Base-by-base conservation (phyloP, 176 grass and related monocot genomes). In the Oryza meridionalis region DNA sequence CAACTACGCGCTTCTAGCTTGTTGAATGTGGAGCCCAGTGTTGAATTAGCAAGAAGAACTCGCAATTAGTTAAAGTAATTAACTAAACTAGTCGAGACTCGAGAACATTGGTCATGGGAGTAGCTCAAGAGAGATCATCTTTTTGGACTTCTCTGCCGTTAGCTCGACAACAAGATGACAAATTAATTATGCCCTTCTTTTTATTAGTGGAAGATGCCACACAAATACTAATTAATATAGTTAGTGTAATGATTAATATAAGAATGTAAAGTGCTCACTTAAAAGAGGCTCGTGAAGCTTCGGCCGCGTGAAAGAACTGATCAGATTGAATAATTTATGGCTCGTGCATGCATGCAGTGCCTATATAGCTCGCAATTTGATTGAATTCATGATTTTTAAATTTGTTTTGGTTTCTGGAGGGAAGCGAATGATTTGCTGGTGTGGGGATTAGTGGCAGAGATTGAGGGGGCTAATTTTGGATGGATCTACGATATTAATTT, bases 81-180 rank as follows among this genome's bases (percentile, higher is more conserved):
- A 50, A 19, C 50, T 55, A 55, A 61, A 22, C 55, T 61, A 44
- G 1, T 72, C 44, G 73, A 79, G 73, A 79, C 29, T 31, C 29
- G 29, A 31, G 29, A 31, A 31, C 76, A 69, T 42, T 22, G 32
- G 59, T 74, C 43, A 40, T 19, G 12, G 40, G 29, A 35, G 73
- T 32, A 12, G 70, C 69, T 75, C 66, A 55, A 40, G 38, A 40
- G 38, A 19, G 14, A 67, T 32, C 70, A 67, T 55, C 51, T 21
- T 77, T 84, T 88, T 87, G 67, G 83, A 45, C 67, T 73, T 42
- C 22, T 59, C 11, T 69, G 7, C 25, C 26, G 71, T 19, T 32
- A 59, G 61, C 44, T 65, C 66, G 88, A 73, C 79, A 79, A 33
- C 69, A 86, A 83, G 67, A 86, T 63, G 69, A 37, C 84, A 90